Percentiles rank a stretch among this genome's conserved stretches.
Evolutionary conservation across 345 rosid species (phyloP).

Genomic region (Fremontodendron californicum): DNA sequence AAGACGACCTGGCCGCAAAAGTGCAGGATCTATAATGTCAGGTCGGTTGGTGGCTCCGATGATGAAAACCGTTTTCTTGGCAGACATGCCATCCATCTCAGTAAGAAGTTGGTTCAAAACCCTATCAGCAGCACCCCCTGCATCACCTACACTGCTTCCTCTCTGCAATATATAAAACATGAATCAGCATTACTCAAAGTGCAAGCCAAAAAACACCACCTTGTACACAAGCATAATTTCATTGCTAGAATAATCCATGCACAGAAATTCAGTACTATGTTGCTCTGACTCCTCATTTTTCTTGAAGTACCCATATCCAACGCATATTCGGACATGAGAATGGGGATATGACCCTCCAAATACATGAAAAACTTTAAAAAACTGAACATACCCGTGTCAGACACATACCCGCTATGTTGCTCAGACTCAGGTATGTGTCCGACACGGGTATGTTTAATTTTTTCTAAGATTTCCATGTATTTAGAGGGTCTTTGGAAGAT

Average conservation of each 20-base stretch:
- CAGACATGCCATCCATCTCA: slow-evolving; percentile 98
- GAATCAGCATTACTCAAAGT: neutral
- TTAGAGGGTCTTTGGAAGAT: too few species aligned
- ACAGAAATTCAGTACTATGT: neutral
- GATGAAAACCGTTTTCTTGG: slow-evolving; percentile 94
- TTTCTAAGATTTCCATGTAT: too few species aligned
- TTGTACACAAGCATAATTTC: neutral
- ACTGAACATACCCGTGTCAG: too few species aligned
- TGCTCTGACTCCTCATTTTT: too few species aligned
- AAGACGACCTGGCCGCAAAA: slow-evolving; percentile 88
- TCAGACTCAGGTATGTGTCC: too few species aligned
- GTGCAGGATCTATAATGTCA: slow-evolving; percentile 91
- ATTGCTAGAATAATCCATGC: neutral
- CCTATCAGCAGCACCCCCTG: slow-evolving; percentile 97
- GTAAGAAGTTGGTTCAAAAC: slow-evolving; percentile 93
- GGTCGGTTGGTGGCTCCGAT: slow-evolving; percentile 96
- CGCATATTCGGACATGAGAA: too few species aligned
- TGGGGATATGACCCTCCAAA: too few species aligned
- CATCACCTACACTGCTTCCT: slow-evolving; percentile 90
- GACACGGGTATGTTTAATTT: too few species aligned
- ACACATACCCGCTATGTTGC: too few species aligned
- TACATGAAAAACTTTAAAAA: too few species aligned
- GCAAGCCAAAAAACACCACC: neutral
- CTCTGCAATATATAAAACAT: slow-evolving; percentile 43
- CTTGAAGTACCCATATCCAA: too few species aligned